phyloP scores from a whole-genome alignment of 768 basidiomycete species.

The Pseudohyphozyma bogoriensis region DNA sequence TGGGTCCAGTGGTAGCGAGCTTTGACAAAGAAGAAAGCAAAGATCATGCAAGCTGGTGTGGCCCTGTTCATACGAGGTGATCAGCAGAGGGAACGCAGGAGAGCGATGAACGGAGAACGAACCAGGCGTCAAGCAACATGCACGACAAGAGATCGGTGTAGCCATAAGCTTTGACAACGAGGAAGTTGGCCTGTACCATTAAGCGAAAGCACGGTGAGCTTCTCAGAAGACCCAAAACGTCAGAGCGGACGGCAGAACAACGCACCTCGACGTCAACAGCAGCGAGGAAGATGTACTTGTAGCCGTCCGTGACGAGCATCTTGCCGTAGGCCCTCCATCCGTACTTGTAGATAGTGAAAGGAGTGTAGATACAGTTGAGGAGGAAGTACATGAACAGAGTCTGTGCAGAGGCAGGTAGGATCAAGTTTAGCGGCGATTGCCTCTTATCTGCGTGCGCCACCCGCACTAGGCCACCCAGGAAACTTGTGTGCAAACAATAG shows the following conservation, averaged over 20 bases:
- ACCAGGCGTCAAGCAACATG: conserved; percentile 30
- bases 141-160: conserved; percentile 31
- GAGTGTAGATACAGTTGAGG: too few relatives aligned
- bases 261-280: conserved; percentile 19
- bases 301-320: conserved; percentile 31
- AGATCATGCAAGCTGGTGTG: conserved; percentile 32
- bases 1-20: conserved; percentile 31
- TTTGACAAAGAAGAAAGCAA: conserved; percentile 25
- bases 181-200: conserved; percentile 19
- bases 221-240: background rate
- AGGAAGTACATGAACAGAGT: too few relatives aligned
- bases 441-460: too few relatives aligned
- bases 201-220: background rate
- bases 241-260: too few relatives aligned
- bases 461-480: too few relatives aligned
- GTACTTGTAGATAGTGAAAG: conserved; percentile 31
- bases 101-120: conserved; percentile 22
- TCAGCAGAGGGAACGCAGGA: conserved; percentile 2
- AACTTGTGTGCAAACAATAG: too few relatives aligned
- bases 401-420: background rate
- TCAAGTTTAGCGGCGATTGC: too few relatives aligned
- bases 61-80: conserved; percentile 11
- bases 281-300: conserved; percentile 31
- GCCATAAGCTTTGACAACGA: conserved; percentile 30
- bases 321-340: conserved; percentile 27